Base-by-base conservation (phyloP, 345 rosid genomes). In the Populus simonii region DNA sequence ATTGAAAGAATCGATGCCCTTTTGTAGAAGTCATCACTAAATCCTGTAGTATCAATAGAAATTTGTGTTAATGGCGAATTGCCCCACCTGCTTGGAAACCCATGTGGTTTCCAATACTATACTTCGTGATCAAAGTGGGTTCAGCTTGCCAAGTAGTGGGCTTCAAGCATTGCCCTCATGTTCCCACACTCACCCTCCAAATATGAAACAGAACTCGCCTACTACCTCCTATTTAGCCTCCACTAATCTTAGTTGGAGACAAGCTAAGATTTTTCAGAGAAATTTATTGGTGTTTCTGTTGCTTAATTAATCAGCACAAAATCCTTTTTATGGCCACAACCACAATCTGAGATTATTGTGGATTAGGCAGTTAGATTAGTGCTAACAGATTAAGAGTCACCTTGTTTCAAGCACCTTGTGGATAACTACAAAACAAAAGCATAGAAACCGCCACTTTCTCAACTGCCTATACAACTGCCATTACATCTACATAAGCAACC, bases 401-500 rank as follows among this genome's bases (percentile, higher is more conserved):
- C 65, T n/a, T n/a, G 63, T 57, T 57, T n/a, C 63, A 57, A 57
- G 63, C 63, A n/a, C 63, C 29, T 59, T 10, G 29, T 4, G 65
- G 65, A 59, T 59, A 59, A 59, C 29, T 59, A 59, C 65, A 1
- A 59, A 59, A 59, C 12, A 23, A 59, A 59, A 59, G 25, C 65
- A 59, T 23, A 4, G 15, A 59, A 59, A 59, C 65, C 65, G 65
- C 29, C 65, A 59, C 65, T n/a, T 23, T 4, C 65, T 59, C 65
- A 59, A 59, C 65, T 23, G 65, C 65, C 65, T 10, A 27, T 27
- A 4, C n/a, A 59, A 59, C 65, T 59, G 65, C 65, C 65, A 59
- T 59, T 59, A 71, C 73, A 16, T 45, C 73, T 76, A 76, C 79
- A 76, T 66, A 53, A 76, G 62, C 67, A 68, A 47, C 65, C 51